Evolutionary conservation across 768 basidiomycete species (phyloP).

Genomic region (Kwoniella sp.): DNA sequence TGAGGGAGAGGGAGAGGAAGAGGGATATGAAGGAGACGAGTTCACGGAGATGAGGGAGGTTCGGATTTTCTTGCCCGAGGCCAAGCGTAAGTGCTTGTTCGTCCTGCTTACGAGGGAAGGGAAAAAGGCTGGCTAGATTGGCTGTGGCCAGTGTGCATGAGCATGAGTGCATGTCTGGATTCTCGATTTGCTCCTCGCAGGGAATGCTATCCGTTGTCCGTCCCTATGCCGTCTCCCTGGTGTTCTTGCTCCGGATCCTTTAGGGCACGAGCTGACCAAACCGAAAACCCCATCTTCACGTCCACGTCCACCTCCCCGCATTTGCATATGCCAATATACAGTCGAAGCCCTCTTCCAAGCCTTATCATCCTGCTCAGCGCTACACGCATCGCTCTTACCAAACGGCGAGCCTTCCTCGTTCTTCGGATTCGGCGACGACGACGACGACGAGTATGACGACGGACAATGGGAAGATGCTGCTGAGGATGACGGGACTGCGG

Average conservation of each 20-base stretch:
- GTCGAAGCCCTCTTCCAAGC: constrained; percentile 48
- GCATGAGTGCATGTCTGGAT: no score
- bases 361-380: constrained; percentile 45
- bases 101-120: no score
- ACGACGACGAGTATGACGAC: constrained; percentile 25
- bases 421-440: constrained; percentile 36
- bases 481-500: constrained; percentile 23
- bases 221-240: no score
- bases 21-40: constrained; percentile 57
- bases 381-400: constrained; percentile 41
- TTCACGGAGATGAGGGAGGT: constrained; percentile 74
- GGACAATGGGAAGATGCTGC: constrained; percentile 33
- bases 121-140: no score
- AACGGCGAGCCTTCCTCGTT: constrained; percentile 43
- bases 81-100: constrained; percentile 41
- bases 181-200: no score
- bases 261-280: no score
- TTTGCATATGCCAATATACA: constrained; percentile 6
- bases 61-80: constrained; percentile 65
- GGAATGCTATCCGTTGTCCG: no score
- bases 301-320: not conserved
- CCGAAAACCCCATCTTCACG: no score
- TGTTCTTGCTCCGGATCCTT: no score
- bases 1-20: constrained; percentile 44
- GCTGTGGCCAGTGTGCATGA: no score